A percentile compares a stretch with the other conserved stretches of the same genome.
Conservation (phyloP, 2,329 filamentous ascomycete genomes). For the Aspergillus carbonarius region DNA sequence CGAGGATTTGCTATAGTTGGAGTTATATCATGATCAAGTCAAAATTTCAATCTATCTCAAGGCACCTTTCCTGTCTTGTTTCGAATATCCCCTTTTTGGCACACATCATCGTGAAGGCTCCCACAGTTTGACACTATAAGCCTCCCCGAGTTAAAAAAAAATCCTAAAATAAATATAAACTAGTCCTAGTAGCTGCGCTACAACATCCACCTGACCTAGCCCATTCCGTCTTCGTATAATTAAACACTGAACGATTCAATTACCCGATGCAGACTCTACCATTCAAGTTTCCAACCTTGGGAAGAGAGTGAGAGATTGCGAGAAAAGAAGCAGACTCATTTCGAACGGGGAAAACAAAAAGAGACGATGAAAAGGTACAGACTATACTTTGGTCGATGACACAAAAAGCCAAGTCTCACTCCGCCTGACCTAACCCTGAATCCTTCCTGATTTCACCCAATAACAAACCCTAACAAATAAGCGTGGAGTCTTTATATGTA, state of each 20-base stretch:
- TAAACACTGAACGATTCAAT: not conserved
- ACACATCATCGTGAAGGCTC: no score
- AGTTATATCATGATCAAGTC: not conserved
- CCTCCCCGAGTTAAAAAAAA: no score
- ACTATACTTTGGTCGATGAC: not conserved
- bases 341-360: conserved; percentile 4
- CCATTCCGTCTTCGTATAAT: not conserved
- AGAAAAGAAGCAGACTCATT: not conserved
- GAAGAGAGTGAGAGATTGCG: not conserved
- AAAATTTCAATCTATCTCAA: not conserved
- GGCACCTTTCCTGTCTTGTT: no score
- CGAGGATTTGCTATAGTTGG: not conserved
- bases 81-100: no score
- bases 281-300: conserved; percentile 11
- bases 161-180: no score
- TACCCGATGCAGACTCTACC: conserved; percentile 6
- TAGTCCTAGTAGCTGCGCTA: not conserved
- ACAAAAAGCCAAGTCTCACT: not conserved
- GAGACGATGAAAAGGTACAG: not conserved
- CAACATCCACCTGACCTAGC: not conserved
- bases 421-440: not conserved
- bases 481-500: not conserved
- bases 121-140: no score
- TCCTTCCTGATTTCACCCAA: not conserved
- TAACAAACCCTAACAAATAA: not conserved